Conservation (phyloP, 1,284 basidiomycete species). For the Mycena sp. region DNA sequence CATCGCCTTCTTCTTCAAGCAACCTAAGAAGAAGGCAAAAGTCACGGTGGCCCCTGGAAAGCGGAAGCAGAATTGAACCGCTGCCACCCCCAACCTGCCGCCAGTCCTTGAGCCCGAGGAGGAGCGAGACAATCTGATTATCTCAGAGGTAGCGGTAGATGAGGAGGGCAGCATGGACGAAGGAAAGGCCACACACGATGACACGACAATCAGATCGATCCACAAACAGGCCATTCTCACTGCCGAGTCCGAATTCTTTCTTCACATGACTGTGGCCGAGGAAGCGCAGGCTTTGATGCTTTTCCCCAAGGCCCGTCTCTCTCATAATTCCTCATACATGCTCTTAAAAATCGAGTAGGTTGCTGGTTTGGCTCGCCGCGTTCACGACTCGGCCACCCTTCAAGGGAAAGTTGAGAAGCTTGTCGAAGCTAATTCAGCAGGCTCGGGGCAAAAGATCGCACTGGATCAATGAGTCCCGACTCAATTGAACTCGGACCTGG, state of each 20-base stretch:
- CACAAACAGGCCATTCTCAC: not conserved
- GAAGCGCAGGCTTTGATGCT: not conserved
- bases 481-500: conserved; percentile 35
- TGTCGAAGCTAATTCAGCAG: conserved; percentile 10
- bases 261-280: not conserved
- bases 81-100: not conserved
- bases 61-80: not conserved
- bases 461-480: conserved; percentile 30
- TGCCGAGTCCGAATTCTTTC: not conserved
- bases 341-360: conserved; percentile 9
- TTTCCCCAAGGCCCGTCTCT: conserved; percentile 7
- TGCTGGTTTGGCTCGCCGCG: conserved; percentile 27
- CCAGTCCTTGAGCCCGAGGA: not conserved
- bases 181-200: conserved; percentile 5
- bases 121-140: not conserved
- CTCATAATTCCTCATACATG: not conserved
- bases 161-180: conserved; percentile 5
- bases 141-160: not conserved
- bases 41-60: not conserved
- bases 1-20: conserved; percentile 18
- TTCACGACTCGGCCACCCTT: conserved; percentile 30
- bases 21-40: conserved; percentile 16
- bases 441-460: not conserved
- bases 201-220: not conserved
- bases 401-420: conserved; percentile 32